A percentile compares a stretch with the other conserved stretches of the same genome.
Evolutionary conservation across 2,329 filamentous ascomycete genomes (phyloP).

Genomic region (Aspergillus aculeatus): DNA sequence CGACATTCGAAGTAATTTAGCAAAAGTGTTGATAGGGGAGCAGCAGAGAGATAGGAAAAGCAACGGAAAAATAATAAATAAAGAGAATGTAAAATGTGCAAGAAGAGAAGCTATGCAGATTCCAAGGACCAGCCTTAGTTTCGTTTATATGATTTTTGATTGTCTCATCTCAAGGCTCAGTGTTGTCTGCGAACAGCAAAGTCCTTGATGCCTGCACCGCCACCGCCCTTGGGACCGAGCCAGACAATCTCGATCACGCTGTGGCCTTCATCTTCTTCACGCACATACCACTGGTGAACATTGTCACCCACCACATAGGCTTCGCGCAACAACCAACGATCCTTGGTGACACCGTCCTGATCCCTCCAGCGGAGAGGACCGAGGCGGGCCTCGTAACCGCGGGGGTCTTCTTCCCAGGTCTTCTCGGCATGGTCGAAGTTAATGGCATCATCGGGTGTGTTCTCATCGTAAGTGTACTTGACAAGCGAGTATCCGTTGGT

Average conservation of each 20-base stretch:
- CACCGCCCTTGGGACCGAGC: slow-evolving; percentile 41
- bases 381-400: slow-evolving; percentile 40
- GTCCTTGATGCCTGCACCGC: slow-evolving; percentile 36
- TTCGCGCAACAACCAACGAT: slow-evolving; percentile 43
- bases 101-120: slow-evolving; percentile 31
- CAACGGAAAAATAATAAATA: slow-evolving; percentile 17
- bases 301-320: slow-evolving; percentile 42
- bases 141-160: slow-evolving; percentile 23
- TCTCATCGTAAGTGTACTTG: slow-evolving; percentile 41
- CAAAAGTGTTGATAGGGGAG: slow-evolving; percentile 7
- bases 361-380: slow-evolving; percentile 42
- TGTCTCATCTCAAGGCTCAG: slow-evolving; percentile 20
- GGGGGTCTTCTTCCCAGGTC: slow-evolving; percentile 46
- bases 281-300: slow-evolving; percentile 44
- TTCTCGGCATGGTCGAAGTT: slow-evolving; percentile 45
- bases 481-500: slow-evolving; percentile 47
- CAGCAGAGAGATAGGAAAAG: slow-evolving; percentile 8
- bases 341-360: slow-evolving; percentile 41
- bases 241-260: slow-evolving; percentile 46
- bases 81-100: slow-evolving; percentile 34
- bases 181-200: slow-evolving; percentile 27
- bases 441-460: slow-evolving; percentile 39
- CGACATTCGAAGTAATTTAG: slow-evolving; percentile 6
- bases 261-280: slow-evolving; percentile 41
- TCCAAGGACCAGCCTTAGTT: slow-evolving; percentile 38